Conservation (phyloP, 83 land plant species). For the Thuja plicata region DNA sequence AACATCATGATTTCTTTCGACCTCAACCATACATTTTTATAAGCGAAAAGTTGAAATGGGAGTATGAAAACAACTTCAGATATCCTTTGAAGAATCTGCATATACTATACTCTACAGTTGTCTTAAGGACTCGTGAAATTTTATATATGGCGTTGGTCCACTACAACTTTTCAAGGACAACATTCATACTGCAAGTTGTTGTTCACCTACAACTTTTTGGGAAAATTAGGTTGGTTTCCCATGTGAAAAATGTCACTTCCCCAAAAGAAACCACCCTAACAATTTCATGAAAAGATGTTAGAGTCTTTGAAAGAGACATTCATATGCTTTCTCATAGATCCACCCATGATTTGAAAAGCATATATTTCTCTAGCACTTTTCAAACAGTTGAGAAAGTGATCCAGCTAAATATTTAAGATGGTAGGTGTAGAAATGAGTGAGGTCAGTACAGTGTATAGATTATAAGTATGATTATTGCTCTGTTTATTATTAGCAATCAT, state of each 20-base stretch:
- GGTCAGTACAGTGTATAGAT: neutral
- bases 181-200: neutral
- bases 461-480: neutral
- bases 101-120: neutral
- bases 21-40: too few species aligned
- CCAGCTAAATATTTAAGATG: neutral
- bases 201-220: neutral
- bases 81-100: neutral
- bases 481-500: neutral
- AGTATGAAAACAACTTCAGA: neutral
- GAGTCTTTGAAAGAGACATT: neutral
- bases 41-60: neutral
- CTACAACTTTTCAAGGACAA: neutral
- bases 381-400: neutral
- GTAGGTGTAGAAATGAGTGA: neutral
- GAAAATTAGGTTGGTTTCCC: neutral
- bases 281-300: neutral
- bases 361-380: neutral
- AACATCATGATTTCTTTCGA: too few species aligned
- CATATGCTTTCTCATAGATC: neutral
- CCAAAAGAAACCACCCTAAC: neutral
- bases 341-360: neutral
- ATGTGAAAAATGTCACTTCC: constrained; percentile 10
- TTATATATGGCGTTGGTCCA: neutral
- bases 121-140: neutral